A percentile compares a stretch with the other conserved stretches of the same genome.
Evolutionary conservation across 768 basidiomycete species (phyloP).

Genomic region (Podaxis sp.): DNA sequence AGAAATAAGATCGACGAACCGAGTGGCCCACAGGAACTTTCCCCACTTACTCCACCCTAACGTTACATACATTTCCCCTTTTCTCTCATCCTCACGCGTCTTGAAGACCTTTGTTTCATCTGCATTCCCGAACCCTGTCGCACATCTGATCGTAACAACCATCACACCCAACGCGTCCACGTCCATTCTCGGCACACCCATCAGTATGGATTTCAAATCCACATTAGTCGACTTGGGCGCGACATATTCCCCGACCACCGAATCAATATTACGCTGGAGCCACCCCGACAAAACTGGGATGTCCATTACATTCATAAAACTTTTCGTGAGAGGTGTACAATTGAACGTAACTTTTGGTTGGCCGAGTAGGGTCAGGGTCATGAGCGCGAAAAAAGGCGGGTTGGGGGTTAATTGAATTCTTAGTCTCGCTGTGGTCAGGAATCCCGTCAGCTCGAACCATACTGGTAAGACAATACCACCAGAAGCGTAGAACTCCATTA

Average conservation of each 20-base stretch:
- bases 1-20: slow-evolving; percentile 26
- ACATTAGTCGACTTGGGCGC: slow-evolving; percentile 72
- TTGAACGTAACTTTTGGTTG: slow-evolving; percentile 65
- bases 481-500: slow-evolving; percentile 67
- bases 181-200: slow-evolving; percentile 61
- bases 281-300: slow-evolving; percentile 69
- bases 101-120: slow-evolving; percentile 38
- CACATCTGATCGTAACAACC: slow-evolving; percentile 63
- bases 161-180: slow-evolving; percentile 67
- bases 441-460: slow-evolving; percentile 72
- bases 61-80: slow-evolving; percentile 59
- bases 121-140: slow-evolving; percentile 46
- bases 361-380: slow-evolving; percentile 66
- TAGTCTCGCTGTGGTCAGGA: slow-evolving; percentile 62
- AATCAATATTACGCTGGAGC: slow-evolving; percentile 66
- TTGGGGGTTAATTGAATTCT: slow-evolving; percentile 75
- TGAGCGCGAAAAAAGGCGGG: slow-evolving; percentile 54
- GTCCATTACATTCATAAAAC: slow-evolving; percentile 78
- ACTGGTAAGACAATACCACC: slow-evolving; percentile 50
- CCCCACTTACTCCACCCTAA: slow-evolving; percentile 64
- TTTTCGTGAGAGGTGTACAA: slow-evolving; percentile 60
- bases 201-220: slow-evolving; percentile 64
- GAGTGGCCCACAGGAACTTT: slow-evolving; percentile 68
- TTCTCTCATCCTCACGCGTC: slow-evolving; percentile 23
- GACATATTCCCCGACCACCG: slow-evolving; percentile 59